These are phyloP conservation scores for Myriosclerotinia scirpicola DNA, from an alignment of 2,329 filamentous ascomycete species.

Conservation along the genomic window DNA sequence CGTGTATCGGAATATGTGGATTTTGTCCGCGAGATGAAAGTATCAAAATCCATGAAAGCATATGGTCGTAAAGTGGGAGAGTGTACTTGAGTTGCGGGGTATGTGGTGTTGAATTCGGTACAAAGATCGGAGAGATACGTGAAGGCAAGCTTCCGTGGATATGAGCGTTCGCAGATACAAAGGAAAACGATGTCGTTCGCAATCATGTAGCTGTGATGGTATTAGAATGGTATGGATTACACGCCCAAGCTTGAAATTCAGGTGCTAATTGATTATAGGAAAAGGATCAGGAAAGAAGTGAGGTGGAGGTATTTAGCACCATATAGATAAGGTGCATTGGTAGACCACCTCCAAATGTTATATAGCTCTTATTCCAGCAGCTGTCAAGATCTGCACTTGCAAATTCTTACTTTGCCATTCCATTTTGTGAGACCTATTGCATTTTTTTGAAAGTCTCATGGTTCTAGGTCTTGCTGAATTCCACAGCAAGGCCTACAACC, in stretches of 20 bases:
- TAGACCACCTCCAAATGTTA: background rate
- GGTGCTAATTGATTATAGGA: background rate
- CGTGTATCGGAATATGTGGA: conserved; percentile 91
- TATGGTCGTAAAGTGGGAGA: conserved; percentile 79
- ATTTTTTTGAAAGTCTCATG: background rate
- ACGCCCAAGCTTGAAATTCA: background rate
- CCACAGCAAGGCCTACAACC: background rate
- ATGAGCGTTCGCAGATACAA: conserved; percentile 88
- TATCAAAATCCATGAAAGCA: conserved; percentile 97
- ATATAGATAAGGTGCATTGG: background rate
- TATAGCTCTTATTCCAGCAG: background rate
- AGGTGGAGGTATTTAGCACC: background rate
- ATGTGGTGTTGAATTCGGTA: conserved; percentile 85
- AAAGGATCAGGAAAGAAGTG: no score
- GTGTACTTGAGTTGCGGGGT: conserved; percentile 72
- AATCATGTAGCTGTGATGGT: conserved; percentile 71
- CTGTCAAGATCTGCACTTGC: conserved; percentile 6
- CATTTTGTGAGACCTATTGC: background rate
- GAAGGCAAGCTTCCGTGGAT: conserved; percentile 97
- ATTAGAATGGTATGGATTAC: conserved; percentile 11
- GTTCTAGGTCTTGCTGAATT: background rate
- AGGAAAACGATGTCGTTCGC: conserved; percentile 82
- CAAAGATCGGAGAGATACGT: conserved; percentile 94
- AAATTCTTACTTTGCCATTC: background rate
- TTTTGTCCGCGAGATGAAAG: conserved; percentile 90